Conservation (phyloP, 352 stramenopile genomes). For the Phytophthora ramorum region DNA sequence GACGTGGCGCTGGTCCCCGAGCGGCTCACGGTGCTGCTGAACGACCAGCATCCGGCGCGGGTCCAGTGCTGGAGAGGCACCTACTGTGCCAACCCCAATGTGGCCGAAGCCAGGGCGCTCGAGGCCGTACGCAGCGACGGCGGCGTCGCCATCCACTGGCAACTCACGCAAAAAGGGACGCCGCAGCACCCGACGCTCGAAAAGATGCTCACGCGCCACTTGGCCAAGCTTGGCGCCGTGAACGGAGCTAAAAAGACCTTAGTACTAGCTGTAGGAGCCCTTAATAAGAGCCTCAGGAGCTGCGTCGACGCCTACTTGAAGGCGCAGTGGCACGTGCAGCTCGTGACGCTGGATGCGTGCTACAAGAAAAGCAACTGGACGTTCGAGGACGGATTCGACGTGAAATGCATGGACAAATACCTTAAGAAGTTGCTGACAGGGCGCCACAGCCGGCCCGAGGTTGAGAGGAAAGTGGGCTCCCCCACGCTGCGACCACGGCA, state of each 20-base stretch:
- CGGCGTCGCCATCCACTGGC: conserved; percentile 13
- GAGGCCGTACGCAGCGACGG: conserved; percentile 20
- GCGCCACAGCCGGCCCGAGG: background rate
- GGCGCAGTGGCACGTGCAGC: conserved; percentile 29
- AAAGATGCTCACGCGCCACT: conserved; percentile 32
- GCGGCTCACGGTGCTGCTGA: conserved; percentile 24
- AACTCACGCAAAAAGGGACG: conserved; percentile 38
- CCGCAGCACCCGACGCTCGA: conserved; percentile 35
- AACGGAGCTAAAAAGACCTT: conserved; percentile 17
- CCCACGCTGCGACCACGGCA: conserved; percentile 12
- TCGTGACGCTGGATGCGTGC: conserved; percentile 23
- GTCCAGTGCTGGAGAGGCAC: conserved; percentile 35
- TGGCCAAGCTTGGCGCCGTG: background rate
- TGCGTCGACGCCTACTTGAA: conserved; percentile 30
- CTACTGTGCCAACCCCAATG: conserved; percentile 30
- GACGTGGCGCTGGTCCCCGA: conserved; percentile 27
- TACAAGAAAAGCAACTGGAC: conserved; percentile 19
- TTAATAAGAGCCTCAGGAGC: conserved; percentile 18
- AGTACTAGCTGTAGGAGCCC: conserved; percentile 20
- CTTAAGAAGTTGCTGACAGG: conserved; percentile 28
- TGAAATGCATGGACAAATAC: conserved; percentile 27
- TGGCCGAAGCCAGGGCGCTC: conserved; percentile 17
- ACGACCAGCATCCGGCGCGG: conserved; percentile 20
- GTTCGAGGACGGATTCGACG: conserved; percentile 10
- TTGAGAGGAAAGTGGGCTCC: conserved; percentile 27